These are phyloP conservation scores for Turritis glabra DNA, from an alignment of 345 rosid species.

Conservation along the genomic window DNA sequence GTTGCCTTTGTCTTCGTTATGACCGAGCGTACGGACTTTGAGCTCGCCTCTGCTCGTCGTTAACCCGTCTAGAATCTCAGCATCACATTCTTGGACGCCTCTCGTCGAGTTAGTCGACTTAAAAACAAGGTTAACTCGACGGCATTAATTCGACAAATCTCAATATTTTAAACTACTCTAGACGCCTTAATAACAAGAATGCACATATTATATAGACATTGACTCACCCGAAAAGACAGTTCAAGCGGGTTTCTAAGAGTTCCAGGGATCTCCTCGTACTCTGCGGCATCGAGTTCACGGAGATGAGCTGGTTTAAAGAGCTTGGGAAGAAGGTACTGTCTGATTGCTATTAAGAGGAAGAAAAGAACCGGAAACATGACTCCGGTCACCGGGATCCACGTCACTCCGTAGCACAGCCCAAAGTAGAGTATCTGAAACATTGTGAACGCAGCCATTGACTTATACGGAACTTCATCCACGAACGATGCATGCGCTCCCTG, in stretches of 20 bases:
- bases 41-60: slow-evolving; percentile 86
- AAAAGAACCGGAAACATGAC: slow-evolving; percentile 81
- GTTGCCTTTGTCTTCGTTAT: slow-evolving; percentile 33
- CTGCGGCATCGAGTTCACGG: slow-evolving; percentile 72
- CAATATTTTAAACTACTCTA: not conserved
- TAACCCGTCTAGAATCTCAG: slow-evolving; percentile 68
- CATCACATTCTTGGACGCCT: slow-evolving; percentile 27
- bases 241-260: slow-evolving; percentile 42
- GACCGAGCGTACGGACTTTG: slow-evolving; percentile 54
- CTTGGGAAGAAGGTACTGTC: slow-evolving; percentile 73
- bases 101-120: slow-evolving; percentile 14
- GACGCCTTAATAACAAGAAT: not conserved
- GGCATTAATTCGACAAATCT: not conserved
- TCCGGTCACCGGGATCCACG: slow-evolving; percentile 88
- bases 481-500: slow-evolving; percentile 71
- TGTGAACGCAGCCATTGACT: slow-evolving; percentile 53
- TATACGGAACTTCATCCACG: slow-evolving; percentile 66
- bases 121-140: not conserved
- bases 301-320: slow-evolving; percentile 50
- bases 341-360: slow-evolving; percentile 66
- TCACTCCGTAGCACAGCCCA: slow-evolving; percentile 64
- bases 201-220: not conserved
- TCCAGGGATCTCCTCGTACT: slow-evolving; percentile 65
- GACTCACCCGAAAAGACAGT: slow-evolving; percentile 31
- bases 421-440: slow-evolving; percentile 62